Base-by-base conservation (phyloP, 805 yeast genomes). In the Candida ponderosae region DNA sequence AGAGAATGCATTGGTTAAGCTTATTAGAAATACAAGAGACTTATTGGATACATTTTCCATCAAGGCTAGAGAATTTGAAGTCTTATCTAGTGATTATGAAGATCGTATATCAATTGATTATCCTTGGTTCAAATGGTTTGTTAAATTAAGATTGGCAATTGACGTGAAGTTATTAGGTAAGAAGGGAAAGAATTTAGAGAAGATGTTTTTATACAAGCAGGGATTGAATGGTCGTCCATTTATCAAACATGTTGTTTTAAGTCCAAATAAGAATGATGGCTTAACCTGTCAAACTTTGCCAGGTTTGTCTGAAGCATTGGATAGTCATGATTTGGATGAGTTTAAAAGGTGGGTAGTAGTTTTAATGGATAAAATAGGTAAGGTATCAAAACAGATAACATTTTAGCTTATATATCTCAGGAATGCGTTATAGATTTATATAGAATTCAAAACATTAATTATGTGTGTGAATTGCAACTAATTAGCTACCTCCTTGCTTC, bases 111-210 rank as follows among this genome's bases (percentile, higher is more conserved):
- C 67, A 1, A 61, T 68, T 31, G 97, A 86, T 47, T 81, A 73
- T 48, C 88, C 96, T 1, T 82, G 95, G 88, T 86, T 80, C 62
- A 65, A 70, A 43, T 60, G 70, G 36, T 70, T 66, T 45, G 71
- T 66, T 44, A 86, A 86, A 56, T 51, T 84, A 28, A 68, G 62
- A 35, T 64, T 78, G 5, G 79, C 77, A 35, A 70, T 81, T 14
- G 70, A 71, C 38, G 63, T 81, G 39, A 72, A 79, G 39, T 54
- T 72, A 21, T 59, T 74, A 6, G 79, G 80, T 45, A 60, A 63
- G 37, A 74, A 72, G 47, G 51, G 78, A 21, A 63, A 70, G n/a
- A 65, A 70, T 38, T 57, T 79, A 21, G 84, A 80, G 51, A 61
- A 77, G 39, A 52, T 73, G 48, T 78, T 79, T 47, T 50, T 79